Base-by-base conservation (phyloP, 768 basidiomycete species). In the Roridomyces roridus region DNA sequence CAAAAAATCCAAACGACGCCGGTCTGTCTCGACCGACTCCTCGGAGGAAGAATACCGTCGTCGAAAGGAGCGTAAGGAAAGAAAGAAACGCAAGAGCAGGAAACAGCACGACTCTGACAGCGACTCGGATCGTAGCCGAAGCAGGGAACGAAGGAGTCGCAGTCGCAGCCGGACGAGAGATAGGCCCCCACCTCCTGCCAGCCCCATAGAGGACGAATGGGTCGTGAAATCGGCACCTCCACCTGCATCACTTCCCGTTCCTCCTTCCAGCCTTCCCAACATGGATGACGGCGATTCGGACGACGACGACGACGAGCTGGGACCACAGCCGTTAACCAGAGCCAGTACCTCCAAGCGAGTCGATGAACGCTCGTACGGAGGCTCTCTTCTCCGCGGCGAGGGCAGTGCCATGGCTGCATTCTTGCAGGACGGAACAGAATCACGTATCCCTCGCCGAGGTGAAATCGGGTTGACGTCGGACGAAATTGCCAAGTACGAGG, bases 391-490 rank as follows among this genome's bases (percentile, higher is more conserved):
- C 11, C 91, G 91, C 5, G 97, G 97, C 48, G 97, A 99, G 81
- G 97, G 94, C 46, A 90, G 89, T 61, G 97, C 97, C 34, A 98
- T 99, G 95, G 97, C 97, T 2, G 93, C 94, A 39, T 99, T 91
- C 83, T 83, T 98, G 51, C 81, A 91, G 68, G 96, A 97, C 3
- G 85, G 88, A 59, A 85, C 89, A 14, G 84, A 91, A 49, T 63
- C 80, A 11, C 96, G 97, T 70, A 99, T 98, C 67, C 97, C 97
- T 1, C 93, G 97, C 61, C 92, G 97, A 81, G 97, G 97, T 75
- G 97, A 99, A 76, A 98, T 99, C 64, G 97, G 97, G 52, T 77
- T 99, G 62, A 88, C 89, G 10, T 87, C 93, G 12, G 86, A 87
- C 26, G 85, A 93, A 71, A 99, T 99, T 63, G 94, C 89, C 6